These are phyloP conservation scores for Cladobotryum mycophilum DNA, from an alignment of 2,329 filamentous ascomycete species.

Conservation along the genomic window DNA sequence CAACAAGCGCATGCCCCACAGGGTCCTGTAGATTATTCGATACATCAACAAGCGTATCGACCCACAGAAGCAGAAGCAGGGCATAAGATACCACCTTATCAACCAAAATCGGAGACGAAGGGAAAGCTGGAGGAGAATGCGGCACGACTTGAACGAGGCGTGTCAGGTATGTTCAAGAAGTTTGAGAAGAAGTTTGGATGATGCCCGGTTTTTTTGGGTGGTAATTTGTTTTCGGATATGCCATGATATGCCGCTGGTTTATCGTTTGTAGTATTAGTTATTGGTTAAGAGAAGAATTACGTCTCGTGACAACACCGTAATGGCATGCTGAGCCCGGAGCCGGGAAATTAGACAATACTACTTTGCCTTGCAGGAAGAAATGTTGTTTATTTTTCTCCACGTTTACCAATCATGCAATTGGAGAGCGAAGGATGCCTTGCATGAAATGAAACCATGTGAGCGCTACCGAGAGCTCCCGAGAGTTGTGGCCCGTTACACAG, in stretches of 20 bases:
- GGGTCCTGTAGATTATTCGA: slow-evolving; percentile 40
- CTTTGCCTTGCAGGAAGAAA: too few relatives aligned
- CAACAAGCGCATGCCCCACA: slow-evolving; percentile 21
- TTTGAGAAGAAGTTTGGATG: slow-evolving; percentile 68
- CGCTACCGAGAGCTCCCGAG: too few relatives aligned
- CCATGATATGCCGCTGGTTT: not conserved
- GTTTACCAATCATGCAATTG: too few relatives aligned
- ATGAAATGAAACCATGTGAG: too few relatives aligned
- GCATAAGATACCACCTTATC: slow-evolving; percentile 29
- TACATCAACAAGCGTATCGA: slow-evolving; percentile 65
- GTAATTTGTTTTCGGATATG: not conserved
- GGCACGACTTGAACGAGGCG: slow-evolving; percentile 61
- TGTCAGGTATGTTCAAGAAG: slow-evolving; percentile 68
- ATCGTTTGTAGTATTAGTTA: not conserved
- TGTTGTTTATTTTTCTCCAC: too few relatives aligned
- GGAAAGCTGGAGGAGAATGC: slow-evolving; percentile 59
- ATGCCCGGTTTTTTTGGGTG: slow-evolving; percentile 4
- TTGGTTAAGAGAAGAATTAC: not conserved
- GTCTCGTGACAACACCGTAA: not conserved
- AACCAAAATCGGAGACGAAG: slow-evolving; percentile 38
- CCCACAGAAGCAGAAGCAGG: slow-evolving; percentile 57
- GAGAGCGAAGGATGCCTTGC: too few relatives aligned
- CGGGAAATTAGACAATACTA: too few relatives aligned
- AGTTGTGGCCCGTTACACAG: too few relatives aligned
- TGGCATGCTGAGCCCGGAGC: too few relatives aligned